A percentile compares a stretch with the other conserved stretches of the same genome.
These are phyloP conservation scores for Gymnopus androsaceus DNA, from an alignment of 1,284 basidiomycete species.

Conservation along the genomic window DNA sequence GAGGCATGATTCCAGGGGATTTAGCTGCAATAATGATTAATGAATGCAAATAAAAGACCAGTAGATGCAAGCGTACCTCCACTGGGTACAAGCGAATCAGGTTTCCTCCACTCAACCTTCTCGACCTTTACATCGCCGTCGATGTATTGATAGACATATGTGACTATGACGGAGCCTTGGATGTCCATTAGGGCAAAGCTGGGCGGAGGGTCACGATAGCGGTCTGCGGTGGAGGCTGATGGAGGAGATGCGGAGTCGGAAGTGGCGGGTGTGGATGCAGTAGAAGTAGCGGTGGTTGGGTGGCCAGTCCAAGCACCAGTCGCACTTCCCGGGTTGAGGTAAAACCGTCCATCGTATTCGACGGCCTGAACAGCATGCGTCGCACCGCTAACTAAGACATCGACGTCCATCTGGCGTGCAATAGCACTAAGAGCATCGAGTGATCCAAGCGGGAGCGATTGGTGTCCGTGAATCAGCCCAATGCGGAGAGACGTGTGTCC, in stretches of 20 bases:
- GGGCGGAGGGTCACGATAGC: slow-evolving; percentile 42
- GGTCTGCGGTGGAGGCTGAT: not conserved
- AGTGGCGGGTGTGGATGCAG: no score
- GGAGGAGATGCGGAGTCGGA: no score
- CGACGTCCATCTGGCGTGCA: slow-evolving; percentile 95
- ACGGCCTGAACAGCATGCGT: slow-evolving; percentile 97
- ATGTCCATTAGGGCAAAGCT: slow-evolving; percentile 95
- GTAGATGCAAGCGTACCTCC: not conserved
- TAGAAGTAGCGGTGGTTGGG: no score
- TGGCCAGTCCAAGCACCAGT: slow-evolving; percentile 95
- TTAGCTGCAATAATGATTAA: no score
- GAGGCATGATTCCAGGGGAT: no score
- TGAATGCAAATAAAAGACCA: no score
- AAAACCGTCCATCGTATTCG: slow-evolving; percentile 90
- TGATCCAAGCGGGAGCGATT: slow-evolving; percentile 91
- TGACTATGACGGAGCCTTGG: slow-evolving; percentile 92
- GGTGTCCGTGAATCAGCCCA: slow-evolving; percentile 94
- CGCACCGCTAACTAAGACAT: slow-evolving; percentile 91
- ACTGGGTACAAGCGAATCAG: slow-evolving; percentile 36
- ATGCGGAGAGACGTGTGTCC: slow-evolving; percentile 43
- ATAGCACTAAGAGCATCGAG: slow-evolving; percentile 85
- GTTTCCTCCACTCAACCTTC: slow-evolving; percentile 82
- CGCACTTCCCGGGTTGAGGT: slow-evolving; percentile 94
- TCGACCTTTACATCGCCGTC: slow-evolving; percentile 90
- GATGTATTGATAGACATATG: slow-evolving; percentile 93